Evolutionary conservation across 2,329 filamentous ascomycete genomes (phyloP).

Genomic region (Paraphaeosphaeria sporulosa): DNA sequence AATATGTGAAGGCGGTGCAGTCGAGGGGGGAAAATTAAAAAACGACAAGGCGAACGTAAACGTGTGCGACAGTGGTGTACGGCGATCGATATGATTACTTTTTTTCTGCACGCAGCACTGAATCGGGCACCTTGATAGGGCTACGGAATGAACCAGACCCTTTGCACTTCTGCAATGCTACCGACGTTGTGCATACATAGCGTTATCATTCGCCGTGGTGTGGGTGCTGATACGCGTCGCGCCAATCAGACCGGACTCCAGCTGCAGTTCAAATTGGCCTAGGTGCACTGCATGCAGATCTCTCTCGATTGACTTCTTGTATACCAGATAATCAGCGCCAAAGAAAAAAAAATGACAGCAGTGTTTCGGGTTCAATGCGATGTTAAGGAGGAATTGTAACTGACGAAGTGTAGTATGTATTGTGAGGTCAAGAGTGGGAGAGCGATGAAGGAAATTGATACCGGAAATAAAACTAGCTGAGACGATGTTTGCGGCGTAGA

Average conservation of each 20-base stretch:
- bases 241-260: not conserved
- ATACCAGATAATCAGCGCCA: not conserved
- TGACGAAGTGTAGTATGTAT: not conserved
- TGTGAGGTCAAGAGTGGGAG: no score
- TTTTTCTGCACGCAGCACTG: not conserved
- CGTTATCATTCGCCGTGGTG: not conserved
- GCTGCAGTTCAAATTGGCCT: slow-evolving; percentile 3
- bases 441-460: no score
- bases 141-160: not conserved
- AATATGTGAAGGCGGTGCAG: not conserved
- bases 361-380: not conserved
- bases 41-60: not conserved
- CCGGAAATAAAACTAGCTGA: no score
- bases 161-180: not conserved
- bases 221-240: not conserved
- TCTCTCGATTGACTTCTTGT: not conserved
- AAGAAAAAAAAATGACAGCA: not conserved
- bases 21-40: not conserved
- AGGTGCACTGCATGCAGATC: not conserved
- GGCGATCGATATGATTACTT: not conserved
- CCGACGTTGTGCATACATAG: not conserved
- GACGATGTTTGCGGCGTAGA: no score
- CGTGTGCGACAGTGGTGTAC: not conserved
- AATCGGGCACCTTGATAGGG: not conserved
- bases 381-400: not conserved